Evolutionary conservation across 1,284 basidiomycete species (phyloP), one percentile per base, ranked within the genome.

Genomic region (Tremellales sp.): DNA sequence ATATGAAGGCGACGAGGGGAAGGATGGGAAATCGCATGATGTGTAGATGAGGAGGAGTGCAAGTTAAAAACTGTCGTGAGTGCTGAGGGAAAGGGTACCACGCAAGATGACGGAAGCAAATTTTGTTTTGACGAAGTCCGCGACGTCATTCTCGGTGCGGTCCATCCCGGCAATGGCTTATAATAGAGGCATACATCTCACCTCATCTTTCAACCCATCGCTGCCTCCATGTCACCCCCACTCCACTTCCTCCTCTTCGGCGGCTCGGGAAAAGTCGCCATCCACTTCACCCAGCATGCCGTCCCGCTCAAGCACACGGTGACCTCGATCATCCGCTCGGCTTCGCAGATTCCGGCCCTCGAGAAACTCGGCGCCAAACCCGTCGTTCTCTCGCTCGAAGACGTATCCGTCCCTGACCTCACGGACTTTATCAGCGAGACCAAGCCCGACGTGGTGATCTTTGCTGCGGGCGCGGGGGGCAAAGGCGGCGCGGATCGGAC

Each of bases 401-500:
- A 79, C 10, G 72, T 77, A 3, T 61, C 79, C 0, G 73, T 76
- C 0, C 48, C 70, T 3, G 76, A 80, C 4, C 77, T 86, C 51
- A 74, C 75, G 2, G 54, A 70, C 1, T 74, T 76, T 2, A 81
- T 87, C 53, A 56, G 73, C 22, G 75, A 74, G 3, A 65, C 74
- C n/a, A 71, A 79, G 38, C 73, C 74, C 5, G 65, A 74, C 48
- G 74, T 80, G 19, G 79, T 87, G 13, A 77, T 85, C 53, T 86
- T 83, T 60, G 72, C 78, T 18, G 83, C 83, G 1, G 85, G 85
- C 2, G 81, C 85, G 0, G 84, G 83, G 0, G 83, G 82, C 0
- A 82, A 83, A 58, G 84, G 82, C 6, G 56, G 79, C 0, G 68
- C 75, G 9, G 82, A 84, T 49, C 71, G 84, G 27, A 85, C 81